A percentile compares a stretch with the other conserved stretches of the same genome.
Evolutionary conservation across 176 grass and related monocot genomes (phyloP).

Genomic region (Musa schizocarpa): DNA sequence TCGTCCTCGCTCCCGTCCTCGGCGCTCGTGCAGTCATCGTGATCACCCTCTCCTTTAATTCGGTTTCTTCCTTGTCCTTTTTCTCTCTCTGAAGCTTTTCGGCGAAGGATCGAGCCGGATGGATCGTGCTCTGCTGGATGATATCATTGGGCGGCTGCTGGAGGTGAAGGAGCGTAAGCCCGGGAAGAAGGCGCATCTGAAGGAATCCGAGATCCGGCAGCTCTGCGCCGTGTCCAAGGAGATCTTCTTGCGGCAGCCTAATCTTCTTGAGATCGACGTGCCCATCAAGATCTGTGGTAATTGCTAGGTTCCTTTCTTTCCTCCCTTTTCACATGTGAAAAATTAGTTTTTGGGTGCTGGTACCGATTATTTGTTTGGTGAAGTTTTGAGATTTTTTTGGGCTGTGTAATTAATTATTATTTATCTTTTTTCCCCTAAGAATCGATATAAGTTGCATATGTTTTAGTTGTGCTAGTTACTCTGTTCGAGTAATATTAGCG

Average conservation of each 20-base stretch:
- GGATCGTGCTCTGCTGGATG: conserved; percentile 56
- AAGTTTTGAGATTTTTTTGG: conserved; percentile 24
- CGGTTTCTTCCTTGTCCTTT: not conserved
- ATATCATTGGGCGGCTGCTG: conserved; percentile 46
- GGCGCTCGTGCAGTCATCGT: not conserved
- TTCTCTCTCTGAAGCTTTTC: not conserved
- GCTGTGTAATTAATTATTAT: not conserved
- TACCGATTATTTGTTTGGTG: not conserved
- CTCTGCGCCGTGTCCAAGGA: conserved; percentile 57
- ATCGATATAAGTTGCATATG: not conserved
- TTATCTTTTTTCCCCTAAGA: not conserved
- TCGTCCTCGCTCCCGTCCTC: not conserved
- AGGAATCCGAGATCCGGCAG: conserved; percentile 63
- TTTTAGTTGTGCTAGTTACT: no score
- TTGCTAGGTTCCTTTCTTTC: conserved; percentile 1
- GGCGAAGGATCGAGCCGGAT: conserved; percentile 18
- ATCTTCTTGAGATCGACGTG: conserved; percentile 64
- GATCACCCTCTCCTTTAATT: not conserved
- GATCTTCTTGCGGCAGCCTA: conserved; percentile 65
- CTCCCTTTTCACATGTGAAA: no score
- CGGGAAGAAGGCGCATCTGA: conserved; percentile 54
- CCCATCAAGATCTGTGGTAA: conserved; percentile 83
- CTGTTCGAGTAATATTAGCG: no score
- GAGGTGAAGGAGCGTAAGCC: conserved; percentile 45
- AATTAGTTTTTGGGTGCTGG: not conserved